These are phyloP conservation scores for Puya raimondii DNA, from an alignment of 176 grass and related monocot genomes.

Conservation along the genomic window DNA sequence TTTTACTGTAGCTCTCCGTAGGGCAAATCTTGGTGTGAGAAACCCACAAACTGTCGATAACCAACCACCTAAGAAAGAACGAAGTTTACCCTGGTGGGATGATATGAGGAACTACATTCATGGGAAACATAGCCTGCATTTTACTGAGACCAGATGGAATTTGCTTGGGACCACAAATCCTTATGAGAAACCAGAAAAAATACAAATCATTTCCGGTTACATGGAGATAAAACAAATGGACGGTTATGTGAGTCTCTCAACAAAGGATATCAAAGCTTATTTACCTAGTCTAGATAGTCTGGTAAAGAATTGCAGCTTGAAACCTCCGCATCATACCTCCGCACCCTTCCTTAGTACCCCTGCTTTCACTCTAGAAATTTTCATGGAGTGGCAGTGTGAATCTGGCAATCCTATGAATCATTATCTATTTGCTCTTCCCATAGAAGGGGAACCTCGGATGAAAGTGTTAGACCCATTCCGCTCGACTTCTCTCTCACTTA, in stretches of 20 bases:
- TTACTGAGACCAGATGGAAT: constrained; percentile 61
- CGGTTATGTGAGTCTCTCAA: constrained; percentile 63
- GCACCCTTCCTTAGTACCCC: constrained; percentile 70
- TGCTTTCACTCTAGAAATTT: constrained; percentile 68
- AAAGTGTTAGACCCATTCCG: constrained; percentile 86
- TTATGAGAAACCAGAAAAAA: constrained; percentile 70
- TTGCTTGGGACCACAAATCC: constrained; percentile 68
- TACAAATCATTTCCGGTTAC: constrained; percentile 50
- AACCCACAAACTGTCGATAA: constrained; percentile 31
- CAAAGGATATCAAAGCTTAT: constrained; percentile 50
- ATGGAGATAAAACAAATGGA: constrained; percentile 89
- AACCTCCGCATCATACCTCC: constrained; percentile 44
- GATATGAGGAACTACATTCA: constrained; percentile 98
- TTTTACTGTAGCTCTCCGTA: constrained; percentile 85
- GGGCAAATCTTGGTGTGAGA: constrained; percentile 83
- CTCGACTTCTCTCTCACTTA: constrained; percentile 84
- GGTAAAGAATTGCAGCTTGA: constrained; percentile 61
- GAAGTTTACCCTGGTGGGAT: constrained; percentile 99
- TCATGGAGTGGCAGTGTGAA: constrained; percentile 92
- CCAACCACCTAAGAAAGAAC: constrained; percentile 61
- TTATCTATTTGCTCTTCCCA: constrained; percentile 79
- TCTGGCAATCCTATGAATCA: constrained; percentile 83
- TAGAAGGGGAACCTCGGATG: constrained; percentile 64
- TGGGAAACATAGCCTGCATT: constrained; percentile 59
- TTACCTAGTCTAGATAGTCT: constrained; percentile 63